Evolutionary conservation across 768 basidiomycete species (phyloP).

Genomic region (Xerocomus potaroensis): DNA sequence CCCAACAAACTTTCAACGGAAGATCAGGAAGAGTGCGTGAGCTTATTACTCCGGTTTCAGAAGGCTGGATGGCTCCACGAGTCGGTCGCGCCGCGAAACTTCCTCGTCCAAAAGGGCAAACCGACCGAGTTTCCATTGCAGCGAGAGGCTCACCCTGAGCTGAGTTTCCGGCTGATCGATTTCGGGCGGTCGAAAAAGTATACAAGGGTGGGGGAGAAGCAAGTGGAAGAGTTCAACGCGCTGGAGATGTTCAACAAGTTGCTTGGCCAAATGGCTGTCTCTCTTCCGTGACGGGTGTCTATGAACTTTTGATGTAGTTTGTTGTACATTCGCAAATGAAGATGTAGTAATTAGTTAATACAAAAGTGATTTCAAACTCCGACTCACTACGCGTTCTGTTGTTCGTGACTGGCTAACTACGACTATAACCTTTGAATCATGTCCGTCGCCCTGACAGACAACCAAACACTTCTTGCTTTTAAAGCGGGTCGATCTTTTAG

Average conservation of each 20-base stretch:
- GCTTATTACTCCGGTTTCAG: constrained; percentile 41
- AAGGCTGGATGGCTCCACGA: constrained; percentile 35
- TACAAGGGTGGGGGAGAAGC: not conserved
- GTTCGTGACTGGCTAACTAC: no score
- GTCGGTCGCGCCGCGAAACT: constrained; percentile 41
- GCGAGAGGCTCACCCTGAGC: constrained; percentile 3
- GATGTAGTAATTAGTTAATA: no score
- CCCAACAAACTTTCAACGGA: constrained; percentile 30
- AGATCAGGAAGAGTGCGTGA: constrained; percentile 38
- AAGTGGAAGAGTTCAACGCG: not conserved
- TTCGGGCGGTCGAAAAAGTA: constrained; percentile 38
- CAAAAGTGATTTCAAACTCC: constrained; percentile 19
- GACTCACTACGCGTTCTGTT: constrained; percentile 14
- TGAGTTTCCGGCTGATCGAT: constrained; percentile 49
- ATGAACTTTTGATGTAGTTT: no score
- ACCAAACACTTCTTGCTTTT: constrained; percentile 40
- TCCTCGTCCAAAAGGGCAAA: constrained; percentile 41
- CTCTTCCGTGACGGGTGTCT: not conserved
- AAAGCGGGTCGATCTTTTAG: constrained; percentile 75
- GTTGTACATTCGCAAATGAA: no score
- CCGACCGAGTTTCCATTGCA: constrained; percentile 27
- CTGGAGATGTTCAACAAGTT: constrained; percentile 4
- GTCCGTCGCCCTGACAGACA: constrained; percentile 27
- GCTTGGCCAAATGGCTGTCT: not conserved
- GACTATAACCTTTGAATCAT: constrained; percentile 1